phyloP scores from a whole-genome alignment of 345 rosid genomes.

The Eucalyptus globulus region DNA sequence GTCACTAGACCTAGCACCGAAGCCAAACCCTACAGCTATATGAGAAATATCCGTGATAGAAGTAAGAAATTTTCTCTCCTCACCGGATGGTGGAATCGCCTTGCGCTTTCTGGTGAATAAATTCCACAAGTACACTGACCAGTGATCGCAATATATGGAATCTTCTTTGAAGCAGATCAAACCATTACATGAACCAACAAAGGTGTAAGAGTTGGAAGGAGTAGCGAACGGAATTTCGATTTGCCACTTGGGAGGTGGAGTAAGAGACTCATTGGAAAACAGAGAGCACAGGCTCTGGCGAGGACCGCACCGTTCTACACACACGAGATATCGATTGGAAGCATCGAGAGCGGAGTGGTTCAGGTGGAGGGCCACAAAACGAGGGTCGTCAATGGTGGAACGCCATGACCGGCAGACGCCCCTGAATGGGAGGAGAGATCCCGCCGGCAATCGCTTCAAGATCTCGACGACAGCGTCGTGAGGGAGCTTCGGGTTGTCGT shows the following conservation, averaged over 20 bases:
- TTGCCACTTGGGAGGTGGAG: not conserved
- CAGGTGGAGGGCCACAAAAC: not conserved
- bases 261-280: not conserved
- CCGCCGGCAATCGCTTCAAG: not conserved
- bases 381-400: not conserved
- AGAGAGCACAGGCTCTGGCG: not conserved
- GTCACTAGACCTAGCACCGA: not conserved
- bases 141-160: not conserved
- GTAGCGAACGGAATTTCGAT: not conserved
- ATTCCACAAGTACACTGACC: not conserved
- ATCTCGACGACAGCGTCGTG: not conserved
- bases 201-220: not conserved
- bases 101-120: not conserved
- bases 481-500: not conserved
- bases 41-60: rapidly evolving
- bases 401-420: not conserved
- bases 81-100: not conserved
- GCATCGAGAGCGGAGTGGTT: not conserved
- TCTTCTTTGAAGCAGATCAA: not conserved
- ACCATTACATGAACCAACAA: not conserved
- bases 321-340: not conserved
- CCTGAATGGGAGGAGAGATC: not conserved
- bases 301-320: not conserved
- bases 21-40: not conserved
- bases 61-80: not conserved